Conservation (phyloP, 1,139 yeast species). For the Lodderomyces elongisporus region DNA sequence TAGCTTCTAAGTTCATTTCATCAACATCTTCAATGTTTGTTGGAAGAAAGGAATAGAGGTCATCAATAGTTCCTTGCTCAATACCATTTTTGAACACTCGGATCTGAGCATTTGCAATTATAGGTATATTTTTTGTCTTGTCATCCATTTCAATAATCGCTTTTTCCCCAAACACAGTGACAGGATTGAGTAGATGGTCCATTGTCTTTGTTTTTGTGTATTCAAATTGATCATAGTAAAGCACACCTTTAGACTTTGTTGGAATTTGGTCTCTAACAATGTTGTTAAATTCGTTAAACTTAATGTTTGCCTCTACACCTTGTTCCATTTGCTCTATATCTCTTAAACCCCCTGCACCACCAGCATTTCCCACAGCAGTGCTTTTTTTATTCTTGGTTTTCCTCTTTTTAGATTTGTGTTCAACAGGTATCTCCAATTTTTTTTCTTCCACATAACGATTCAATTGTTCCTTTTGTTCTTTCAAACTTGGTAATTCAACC, state of each 20-base stretch:
- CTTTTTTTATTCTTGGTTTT: conserved; percentile 14
- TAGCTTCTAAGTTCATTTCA: conserved; percentile 20
- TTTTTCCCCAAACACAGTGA: conserved; percentile 62
- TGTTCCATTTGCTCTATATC: too few relatives aligned
- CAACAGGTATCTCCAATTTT: conserved; percentile 7
- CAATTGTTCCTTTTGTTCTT: conserved; percentile 34
- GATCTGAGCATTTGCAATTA: conserved; percentile 55
- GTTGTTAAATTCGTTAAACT: conserved; percentile 24
- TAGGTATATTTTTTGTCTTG: conserved; percentile 28
- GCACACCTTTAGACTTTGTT: conserved; percentile 69
- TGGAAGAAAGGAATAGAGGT: conserved; percentile 74
- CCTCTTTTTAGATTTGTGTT: conserved; percentile 15
- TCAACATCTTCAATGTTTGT: conserved; percentile 25
- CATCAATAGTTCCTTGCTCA: conserved; percentile 53
- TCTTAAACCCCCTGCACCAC: too few relatives aligned
- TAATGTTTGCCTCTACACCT: conserved; percentile 20
- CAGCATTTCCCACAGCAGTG: conserved; percentile 4
- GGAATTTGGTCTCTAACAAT: conserved; percentile 82
- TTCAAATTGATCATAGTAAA: conserved; percentile 84
- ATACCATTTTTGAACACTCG: conserved; percentile 75
- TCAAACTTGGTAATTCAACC: conserved; percentile 59
- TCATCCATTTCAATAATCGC: conserved; percentile 37
- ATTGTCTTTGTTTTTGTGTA: conserved; percentile 71
- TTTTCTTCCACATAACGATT: conserved; percentile 16
- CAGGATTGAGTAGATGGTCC: conserved; percentile 74